Evolutionary conservation across 495 filamentous ascomycete species (phyloP).

Genomic region (Ascodesmis nigricans): DNA sequence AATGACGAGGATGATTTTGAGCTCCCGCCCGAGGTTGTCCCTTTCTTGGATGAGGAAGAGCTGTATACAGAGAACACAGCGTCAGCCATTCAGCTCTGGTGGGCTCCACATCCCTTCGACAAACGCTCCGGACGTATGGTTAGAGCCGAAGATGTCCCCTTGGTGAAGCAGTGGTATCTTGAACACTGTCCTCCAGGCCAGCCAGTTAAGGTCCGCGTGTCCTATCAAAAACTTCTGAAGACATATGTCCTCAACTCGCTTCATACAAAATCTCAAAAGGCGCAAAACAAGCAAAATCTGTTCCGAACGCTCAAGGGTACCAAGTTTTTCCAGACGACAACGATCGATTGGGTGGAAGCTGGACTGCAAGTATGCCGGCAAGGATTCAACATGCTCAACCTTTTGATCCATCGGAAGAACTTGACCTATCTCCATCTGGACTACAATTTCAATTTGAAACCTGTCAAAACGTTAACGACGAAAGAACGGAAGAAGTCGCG

Average conservation of each 20-base stretch:
- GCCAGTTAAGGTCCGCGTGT: conserved; percentile 95
- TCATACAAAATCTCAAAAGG: conserved; percentile 84
- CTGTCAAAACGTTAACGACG: conserved; percentile 93
- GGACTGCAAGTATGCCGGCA: conserved; percentile 95
- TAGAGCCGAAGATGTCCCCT: conserved; percentile 82
- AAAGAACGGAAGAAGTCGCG: conserved; percentile 99
- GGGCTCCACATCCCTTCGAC: conserved; percentile 94
- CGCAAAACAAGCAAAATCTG: conserved; percentile 82
- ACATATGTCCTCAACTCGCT: conserved; percentile 91
- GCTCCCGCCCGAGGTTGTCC: conserved; percentile 56
- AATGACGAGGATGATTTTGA: conserved; percentile 75
- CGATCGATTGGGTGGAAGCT: conserved; percentile 98
- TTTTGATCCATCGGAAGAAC: conserved; percentile 96
- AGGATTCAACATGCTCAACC: conserved; percentile 98
- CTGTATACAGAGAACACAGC: conserved; percentile 78
- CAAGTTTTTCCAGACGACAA: conserved; percentile 99
- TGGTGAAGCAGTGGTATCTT: conserved; percentile 97
- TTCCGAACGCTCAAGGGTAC: conserved; percentile 77
- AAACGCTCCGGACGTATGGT: conserved; percentile 95
- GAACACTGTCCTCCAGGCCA: conserved; percentile 85
- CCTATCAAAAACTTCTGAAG: conserved; percentile 96
- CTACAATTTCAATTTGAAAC: conserved; percentile 99
- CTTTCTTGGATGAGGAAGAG: conserved; percentile 78
- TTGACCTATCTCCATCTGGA: conserved; percentile 96
- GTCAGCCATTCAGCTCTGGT: conserved; percentile 86